A percentile compares a stretch with the other conserved stretches of the same genome.
Evolutionary conservation across 306 rosid species (phyloP).

Genomic region (Datisca glomerata): DNA sequence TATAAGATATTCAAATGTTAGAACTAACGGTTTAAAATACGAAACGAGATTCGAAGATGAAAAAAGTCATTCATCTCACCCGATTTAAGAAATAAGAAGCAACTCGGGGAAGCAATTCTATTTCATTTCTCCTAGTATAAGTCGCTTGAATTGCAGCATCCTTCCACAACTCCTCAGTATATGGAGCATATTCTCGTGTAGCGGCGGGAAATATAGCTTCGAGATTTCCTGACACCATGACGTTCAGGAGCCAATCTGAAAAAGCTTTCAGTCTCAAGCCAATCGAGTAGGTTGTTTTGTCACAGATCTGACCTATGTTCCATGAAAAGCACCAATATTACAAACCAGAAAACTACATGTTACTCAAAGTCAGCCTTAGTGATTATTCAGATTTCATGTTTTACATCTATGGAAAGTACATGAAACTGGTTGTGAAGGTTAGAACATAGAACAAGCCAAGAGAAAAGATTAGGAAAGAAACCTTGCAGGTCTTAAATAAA

Average conservation of each 20-base stretch:
- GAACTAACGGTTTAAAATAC: background rate
- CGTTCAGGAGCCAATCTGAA: conserved; percentile 58
- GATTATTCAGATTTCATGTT: too few relatives aligned
- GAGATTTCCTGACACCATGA: conserved; percentile 34
- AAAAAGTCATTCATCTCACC: conserved; percentile 29
- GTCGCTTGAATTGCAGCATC: conserved; percentile 70
- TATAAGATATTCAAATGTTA: too few relatives aligned
- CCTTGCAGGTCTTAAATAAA: too few relatives aligned
- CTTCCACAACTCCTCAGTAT: conserved; percentile 58
- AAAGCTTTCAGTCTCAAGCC: conserved; percentile 36
- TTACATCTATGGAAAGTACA: too few relatives aligned
- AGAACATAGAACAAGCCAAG: too few relatives aligned
- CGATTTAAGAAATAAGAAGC: conserved; percentile 57
- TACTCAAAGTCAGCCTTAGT: conserved; percentile 6
- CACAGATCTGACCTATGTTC: conserved; percentile 14
- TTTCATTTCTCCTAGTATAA: conserved; percentile 49
- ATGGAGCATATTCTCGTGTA: conserved; percentile 34
- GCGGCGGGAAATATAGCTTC: conserved; percentile 51
- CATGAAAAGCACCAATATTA: too few relatives aligned
- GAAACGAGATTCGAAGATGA: too few relatives aligned
- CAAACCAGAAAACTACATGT: too few relatives aligned
- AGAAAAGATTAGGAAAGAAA: too few relatives aligned
- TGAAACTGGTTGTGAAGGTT: too few relatives aligned
- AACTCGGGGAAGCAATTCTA: conserved; percentile 52
- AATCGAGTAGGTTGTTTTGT: conserved; percentile 33